Percentiles rank a stretch among this genome's conserved stretches.
phyloP scores from a whole-genome alignment of 352 stramenopile species.

The Pythium pectinolyticum region DNA sequence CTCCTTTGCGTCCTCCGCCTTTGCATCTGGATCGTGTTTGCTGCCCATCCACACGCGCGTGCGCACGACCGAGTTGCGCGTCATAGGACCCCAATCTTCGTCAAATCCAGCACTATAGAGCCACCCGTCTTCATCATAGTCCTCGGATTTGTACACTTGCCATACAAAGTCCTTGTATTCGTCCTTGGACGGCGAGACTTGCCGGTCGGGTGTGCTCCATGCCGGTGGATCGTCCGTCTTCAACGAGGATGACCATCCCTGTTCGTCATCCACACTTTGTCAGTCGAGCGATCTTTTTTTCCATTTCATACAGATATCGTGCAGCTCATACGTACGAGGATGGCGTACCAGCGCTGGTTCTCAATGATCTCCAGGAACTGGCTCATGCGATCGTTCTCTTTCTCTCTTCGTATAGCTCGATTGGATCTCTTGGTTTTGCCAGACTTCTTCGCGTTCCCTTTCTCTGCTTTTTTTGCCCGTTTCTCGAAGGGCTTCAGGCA shows the following conservation, averaged over 20 bases:
- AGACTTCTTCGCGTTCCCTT: not conserved
- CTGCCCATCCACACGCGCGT: conserved; percentile 77
- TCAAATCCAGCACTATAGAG: conserved; percentile 74
- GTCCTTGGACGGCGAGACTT: conserved; percentile 46
- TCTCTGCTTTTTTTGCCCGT: too few species aligned
- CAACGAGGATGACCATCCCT: conserved; percentile 78
- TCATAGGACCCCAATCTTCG: conserved; percentile 64
- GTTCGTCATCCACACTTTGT: too few species aligned
- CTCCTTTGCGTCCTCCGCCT: conserved; percentile 17
- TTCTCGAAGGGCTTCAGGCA: conserved; percentile 7
- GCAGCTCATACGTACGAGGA: conserved; percentile 51
- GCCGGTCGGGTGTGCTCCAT: conserved; percentile 56
- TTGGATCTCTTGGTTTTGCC: not conserved
- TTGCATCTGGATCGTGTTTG: conserved; percentile 31
- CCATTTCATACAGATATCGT: not conserved
- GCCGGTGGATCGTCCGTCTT: conserved; percentile 67
- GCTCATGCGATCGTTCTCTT: conserved; percentile 6
- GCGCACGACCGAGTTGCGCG: conserved; percentile 63
- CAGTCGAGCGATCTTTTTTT: too few species aligned
- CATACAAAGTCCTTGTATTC: conserved; percentile 66
- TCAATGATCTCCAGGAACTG: conserved; percentile 69
- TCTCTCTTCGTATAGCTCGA: not conserved
- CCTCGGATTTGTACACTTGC: conserved; percentile 79
- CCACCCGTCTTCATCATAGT: conserved; percentile 87
- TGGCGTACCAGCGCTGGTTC: conserved; percentile 85